Evolutionary conservation across 2,329 filamentous ascomycete genomes (phyloP).

Genomic region (Dichotomopilus funicola): DNA sequence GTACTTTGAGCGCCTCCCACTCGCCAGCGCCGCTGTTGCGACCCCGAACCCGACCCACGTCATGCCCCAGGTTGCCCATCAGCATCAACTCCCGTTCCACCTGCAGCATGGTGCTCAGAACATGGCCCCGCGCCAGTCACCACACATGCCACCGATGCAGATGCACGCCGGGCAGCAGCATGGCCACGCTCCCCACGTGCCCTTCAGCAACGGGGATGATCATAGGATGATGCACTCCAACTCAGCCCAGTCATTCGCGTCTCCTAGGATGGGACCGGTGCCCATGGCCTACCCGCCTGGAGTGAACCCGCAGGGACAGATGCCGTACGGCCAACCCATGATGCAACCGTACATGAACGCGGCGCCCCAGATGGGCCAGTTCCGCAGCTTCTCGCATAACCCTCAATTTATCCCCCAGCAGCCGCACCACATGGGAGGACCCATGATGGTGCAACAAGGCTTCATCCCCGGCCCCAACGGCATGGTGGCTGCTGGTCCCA

Average conservation of each 20-base stretch:
- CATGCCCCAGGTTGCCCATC: conserved; percentile 68
- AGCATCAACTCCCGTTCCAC: conserved; percentile 77
- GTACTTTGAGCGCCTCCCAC: conserved; percentile 65
- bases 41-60: conserved; percentile 65
- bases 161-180: conserved; percentile 65
- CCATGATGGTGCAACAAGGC: conserved; percentile 78
- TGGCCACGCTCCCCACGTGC: conserved; percentile 55
- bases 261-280: conserved; percentile 67
- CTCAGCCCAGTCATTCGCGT: conserved; percentile 77
- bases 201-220: conserved; percentile 70
- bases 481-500: conserved; percentile 61
- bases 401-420: conserved; percentile 68
- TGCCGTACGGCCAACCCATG: conserved; percentile 66
- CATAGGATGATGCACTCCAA: conserved; percentile 85
- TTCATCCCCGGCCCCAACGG: conserved; percentile 69
- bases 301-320: conserved; percentile 62
- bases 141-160: conserved; percentile 71
- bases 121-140: conserved; percentile 61
- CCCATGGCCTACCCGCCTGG: conserved; percentile 63
- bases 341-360: conserved; percentile 65
- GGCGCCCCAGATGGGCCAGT: conserved; percentile 64
- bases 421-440: conserved; percentile 62
- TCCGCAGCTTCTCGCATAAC: conserved; percentile 64
- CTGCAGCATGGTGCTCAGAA: conserved; percentile 67
- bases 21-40: conserved; percentile 51